phyloP scores from a whole-genome alignment of 306 rosid genomes.

The Biancaea sappan region DNA sequence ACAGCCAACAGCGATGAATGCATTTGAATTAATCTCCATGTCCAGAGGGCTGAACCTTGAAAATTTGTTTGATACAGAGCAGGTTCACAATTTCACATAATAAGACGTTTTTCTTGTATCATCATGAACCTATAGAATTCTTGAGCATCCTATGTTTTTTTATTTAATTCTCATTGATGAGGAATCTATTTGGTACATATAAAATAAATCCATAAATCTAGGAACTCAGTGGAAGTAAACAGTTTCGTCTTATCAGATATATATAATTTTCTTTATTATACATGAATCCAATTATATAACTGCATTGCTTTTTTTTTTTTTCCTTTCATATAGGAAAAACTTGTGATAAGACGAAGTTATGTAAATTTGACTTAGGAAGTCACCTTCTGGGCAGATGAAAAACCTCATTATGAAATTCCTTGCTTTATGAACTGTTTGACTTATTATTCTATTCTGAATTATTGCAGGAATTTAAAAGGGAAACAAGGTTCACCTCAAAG shows the following conservation, averaged over 20 bases:
- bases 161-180: not conserved
- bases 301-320: no score
- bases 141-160: not conserved
- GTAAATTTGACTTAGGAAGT: not conserved
- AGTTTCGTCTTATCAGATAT: not conserved
- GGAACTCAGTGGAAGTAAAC: not conserved
- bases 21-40: conserved; percentile 94
- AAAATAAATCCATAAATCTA: not conserved
- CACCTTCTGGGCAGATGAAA: not conserved
- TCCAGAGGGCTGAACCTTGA: conserved; percentile 93
- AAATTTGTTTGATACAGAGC: conserved; percentile 87
- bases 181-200: not conserved
- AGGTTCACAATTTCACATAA: conserved; percentile 53
- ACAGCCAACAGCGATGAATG: conserved; percentile 90
- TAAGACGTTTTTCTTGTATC: conserved; percentile 12
- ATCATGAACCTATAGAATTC: conserved; percentile 27
- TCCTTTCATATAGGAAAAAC: conserved; percentile 12
- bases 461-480: conserved; percentile 83
- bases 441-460: conserved; percentile 14
- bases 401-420: not conserved
- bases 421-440: not conserved
- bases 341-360: not conserved
- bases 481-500: conserved; percentile 93
- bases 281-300: not conserved
- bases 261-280: not conserved